Percentiles rank a stretch among this genome's conserved stretches.
Evolutionary conservation across 306 rosid genomes (phyloP).

Genomic region (Pterocarpus macrocarpus): DNA sequence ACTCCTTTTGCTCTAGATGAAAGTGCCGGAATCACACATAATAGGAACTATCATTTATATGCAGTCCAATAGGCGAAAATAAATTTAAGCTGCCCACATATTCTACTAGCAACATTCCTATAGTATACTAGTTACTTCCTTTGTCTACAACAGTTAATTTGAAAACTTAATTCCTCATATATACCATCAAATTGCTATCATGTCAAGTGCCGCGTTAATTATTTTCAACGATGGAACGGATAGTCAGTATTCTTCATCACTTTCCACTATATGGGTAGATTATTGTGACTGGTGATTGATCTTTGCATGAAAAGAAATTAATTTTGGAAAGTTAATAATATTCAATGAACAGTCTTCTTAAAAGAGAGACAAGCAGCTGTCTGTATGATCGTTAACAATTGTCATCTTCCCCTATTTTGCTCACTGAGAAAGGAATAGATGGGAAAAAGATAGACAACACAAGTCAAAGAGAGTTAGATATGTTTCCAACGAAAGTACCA

Average conservation of each 20-base stretch:
- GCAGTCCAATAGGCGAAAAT: no score
- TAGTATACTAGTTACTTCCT: not conserved
- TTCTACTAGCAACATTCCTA: not conserved
- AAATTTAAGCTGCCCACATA: no score
- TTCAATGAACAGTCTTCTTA: constrained; percentile 1
- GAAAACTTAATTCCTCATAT: not conserved
- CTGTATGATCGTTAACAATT: constrained; percentile 37
- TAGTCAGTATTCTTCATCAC: not conserved
- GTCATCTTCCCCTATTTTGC: constrained; percentile 51
- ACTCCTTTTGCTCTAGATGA: no score
- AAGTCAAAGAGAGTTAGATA: constrained; percentile 54
- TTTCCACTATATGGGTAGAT: constrained; percentile 9
- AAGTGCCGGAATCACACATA: no score
- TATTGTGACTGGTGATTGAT: constrained; percentile 10
- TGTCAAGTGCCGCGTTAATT: not conserved
- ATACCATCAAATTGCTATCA: not conserved
- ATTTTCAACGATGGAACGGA: not conserved
- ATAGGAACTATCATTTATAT: no score
- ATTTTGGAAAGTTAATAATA: no score
- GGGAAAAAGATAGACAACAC: constrained; percentile 53
- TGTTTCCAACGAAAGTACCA: constrained; percentile 52
- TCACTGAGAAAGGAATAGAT: constrained; percentile 46
- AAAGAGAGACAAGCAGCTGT: constrained; percentile 42
- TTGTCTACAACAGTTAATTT: not conserved
- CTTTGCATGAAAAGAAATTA: constrained; percentile 5